These are phyloP conservation scores for Aureobasidium namibiae DNA, from an alignment of 2,329 filamentous ascomycete species.

Conservation along the genomic window DNA sequence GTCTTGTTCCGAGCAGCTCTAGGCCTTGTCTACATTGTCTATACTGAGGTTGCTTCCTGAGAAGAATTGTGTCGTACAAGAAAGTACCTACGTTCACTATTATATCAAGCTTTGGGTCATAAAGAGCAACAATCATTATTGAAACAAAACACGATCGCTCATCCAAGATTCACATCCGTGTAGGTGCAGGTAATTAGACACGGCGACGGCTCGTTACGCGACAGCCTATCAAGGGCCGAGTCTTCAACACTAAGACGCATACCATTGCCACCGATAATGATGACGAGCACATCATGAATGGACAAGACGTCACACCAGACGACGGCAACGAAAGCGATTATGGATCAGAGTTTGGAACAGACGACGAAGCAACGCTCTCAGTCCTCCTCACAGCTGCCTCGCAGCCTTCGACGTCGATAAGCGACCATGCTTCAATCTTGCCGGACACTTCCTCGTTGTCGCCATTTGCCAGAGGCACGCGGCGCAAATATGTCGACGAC, in stretches of 20 bases:
- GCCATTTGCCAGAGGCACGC: not conserved
- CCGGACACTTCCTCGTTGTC: not conserved
- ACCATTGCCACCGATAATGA: slow-evolving; percentile 4
- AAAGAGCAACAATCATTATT: not conserved
- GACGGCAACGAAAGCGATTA: slow-evolving; percentile 45
- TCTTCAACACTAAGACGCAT: not conserved
- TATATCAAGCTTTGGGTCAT: not conserved
- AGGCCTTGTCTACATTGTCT: not conserved
- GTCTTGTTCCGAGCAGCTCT: not conserved
- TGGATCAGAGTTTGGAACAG: slow-evolving; percentile 53
- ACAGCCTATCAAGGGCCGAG: not conserved
- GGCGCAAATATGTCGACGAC: slow-evolving; percentile 14
- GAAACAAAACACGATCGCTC: not conserved
- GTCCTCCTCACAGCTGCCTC: slow-evolving; percentile 40
- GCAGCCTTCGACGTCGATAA: slow-evolving; percentile 19
- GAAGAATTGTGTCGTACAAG: not conserved
- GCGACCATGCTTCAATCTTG: not conserved
- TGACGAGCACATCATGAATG: slow-evolving; percentile 9
- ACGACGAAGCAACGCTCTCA: slow-evolving; percentile 48
- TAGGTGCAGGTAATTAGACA: too few relatives aligned
- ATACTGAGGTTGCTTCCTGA: not conserved
- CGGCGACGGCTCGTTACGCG: too few relatives aligned
- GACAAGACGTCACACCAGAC: not conserved
- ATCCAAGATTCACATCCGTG: not conserved
- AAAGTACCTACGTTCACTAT: not conserved